phyloP scores from a whole-genome alignment of 148 eudicot genomes.

The Rhododendron molle region DNA sequence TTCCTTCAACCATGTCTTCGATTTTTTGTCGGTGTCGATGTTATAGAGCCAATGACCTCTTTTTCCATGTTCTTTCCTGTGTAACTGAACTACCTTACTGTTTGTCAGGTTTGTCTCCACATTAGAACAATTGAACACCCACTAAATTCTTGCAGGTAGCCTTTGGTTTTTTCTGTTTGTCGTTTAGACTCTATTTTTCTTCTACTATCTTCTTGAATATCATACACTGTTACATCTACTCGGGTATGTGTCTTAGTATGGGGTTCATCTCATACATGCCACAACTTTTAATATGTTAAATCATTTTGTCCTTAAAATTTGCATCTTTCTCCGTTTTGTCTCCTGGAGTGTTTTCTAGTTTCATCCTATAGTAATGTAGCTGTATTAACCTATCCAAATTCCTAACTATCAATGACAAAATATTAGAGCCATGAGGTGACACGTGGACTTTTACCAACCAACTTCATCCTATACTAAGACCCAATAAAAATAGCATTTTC shows the following conservation, averaged over 20 bases:
- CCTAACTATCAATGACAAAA: too few species aligned
- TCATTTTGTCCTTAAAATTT: too few species aligned
- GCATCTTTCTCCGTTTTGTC: too few species aligned
- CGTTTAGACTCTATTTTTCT: neutral
- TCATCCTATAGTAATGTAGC: too few species aligned
- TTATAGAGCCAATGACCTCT: neutral
- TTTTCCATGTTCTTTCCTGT: neutral
- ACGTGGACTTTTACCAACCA: too few species aligned
- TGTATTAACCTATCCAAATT: too few species aligned
- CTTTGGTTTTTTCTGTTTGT: neutral
- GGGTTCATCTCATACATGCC: neutral
- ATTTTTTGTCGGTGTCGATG: neutral
- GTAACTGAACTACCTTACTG: neutral
- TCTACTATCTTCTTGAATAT: neutral
- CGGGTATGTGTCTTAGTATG: neutral
- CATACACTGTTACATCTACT: neutral
- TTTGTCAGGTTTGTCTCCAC: constrained; percentile 75
- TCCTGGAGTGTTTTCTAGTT: too few species aligned
- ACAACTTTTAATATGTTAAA: too few species aligned
- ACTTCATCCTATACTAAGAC: too few species aligned
- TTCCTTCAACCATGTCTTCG: neutral
- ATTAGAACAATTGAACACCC: constrained; percentile 52
- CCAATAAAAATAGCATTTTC: too few species aligned
- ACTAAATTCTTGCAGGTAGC: constrained; percentile 56
- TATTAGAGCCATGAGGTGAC: too few species aligned